A percentile compares a stretch with the other conserved stretches of the same genome.
These are phyloP conservation scores for Lunularia cruciata DNA, from an alignment of 225 moss, liverwort and hornwort genomes.

Conservation along the genomic window DNA sequence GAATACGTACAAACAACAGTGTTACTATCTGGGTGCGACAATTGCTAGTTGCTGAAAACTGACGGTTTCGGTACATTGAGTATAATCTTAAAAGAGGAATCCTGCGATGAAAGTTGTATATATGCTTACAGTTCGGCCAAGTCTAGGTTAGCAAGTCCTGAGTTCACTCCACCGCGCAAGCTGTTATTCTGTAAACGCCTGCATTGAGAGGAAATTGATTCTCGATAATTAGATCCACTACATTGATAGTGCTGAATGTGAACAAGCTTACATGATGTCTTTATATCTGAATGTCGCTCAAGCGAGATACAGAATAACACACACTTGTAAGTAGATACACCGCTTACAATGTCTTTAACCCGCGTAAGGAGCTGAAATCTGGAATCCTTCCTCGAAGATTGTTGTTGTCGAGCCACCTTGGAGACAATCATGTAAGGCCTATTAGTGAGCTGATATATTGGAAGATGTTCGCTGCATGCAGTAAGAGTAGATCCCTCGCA, in stretches of 20 bases:
- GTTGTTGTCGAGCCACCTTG: constrained; percentile 17
- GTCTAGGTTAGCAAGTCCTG: background rate
- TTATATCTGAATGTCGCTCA: too few species aligned
- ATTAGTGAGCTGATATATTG: background rate
- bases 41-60: too few species aligned
- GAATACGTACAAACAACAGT: too few species aligned
- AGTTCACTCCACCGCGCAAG: background rate
- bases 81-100: too few species aligned
- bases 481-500: background rate
- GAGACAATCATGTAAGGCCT: background rate
- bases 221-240: too few species aligned
- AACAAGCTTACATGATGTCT: too few species aligned
- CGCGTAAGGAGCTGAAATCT: constrained; percentile 2
- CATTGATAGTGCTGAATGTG: too few species aligned
- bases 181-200: background rate
- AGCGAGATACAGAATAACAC: background rate
- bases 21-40: too few species aligned
- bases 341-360: constrained; percentile 7
- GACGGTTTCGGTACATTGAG: too few species aligned
- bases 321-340: background rate
- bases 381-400: background rate
- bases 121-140: background rate
- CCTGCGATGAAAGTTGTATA: too few species aligned
- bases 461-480: background rate
- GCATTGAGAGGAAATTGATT: too few species aligned